Evolutionary conservation across 805 yeast species (phyloP), one percentile per base, ranked within the genome.

Genomic region (Ogataea pilisensis): DNA sequence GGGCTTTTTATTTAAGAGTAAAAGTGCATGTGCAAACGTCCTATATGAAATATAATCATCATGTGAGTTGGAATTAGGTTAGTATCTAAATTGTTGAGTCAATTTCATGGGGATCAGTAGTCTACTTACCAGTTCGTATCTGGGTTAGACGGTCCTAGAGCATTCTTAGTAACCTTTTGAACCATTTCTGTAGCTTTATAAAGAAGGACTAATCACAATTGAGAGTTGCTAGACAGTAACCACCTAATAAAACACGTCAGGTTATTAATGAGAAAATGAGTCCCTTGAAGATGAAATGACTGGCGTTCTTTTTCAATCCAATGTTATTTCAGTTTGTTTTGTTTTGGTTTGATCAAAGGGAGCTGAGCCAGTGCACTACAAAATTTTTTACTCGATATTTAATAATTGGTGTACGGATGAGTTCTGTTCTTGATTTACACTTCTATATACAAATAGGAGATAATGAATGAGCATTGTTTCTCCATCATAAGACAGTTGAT

Each of bases 1-100:
- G 5, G 42, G 34, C 17, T 40, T 34, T 20, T 33, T 29, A 26
- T 38, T 25, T 26, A 56, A 38, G 1, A 54, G 28, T 5, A 43
- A 27, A n/a, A 48, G 39, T 6, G 52, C 50, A 35, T 53, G 54
- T 21, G 48, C 58, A 33, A 53, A 45, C 2, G 54, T 54, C 58
- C 58, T 45, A 16, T 8, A 24, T 5, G 13, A 14, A 18, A 28
- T 17, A 22, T n/a, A 9, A 20, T n/a, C 43, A 60, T 34, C 63
- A 41, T 16, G 29, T 24, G 11, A 24, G 11, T 8, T 24, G 11
- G 11, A 24, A 11, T 24, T 8, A 8, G 11, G 26, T 24, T 24
- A 24, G 26, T 24, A 24, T 24, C 8, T 24, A 24, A 24, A 11
- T 8, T 24, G 11, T 24, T 24, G 11, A 8, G 26, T 8, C 8